Base-by-base conservation (phyloP, 345 rosid species). In the Citrus hindsii region DNA sequence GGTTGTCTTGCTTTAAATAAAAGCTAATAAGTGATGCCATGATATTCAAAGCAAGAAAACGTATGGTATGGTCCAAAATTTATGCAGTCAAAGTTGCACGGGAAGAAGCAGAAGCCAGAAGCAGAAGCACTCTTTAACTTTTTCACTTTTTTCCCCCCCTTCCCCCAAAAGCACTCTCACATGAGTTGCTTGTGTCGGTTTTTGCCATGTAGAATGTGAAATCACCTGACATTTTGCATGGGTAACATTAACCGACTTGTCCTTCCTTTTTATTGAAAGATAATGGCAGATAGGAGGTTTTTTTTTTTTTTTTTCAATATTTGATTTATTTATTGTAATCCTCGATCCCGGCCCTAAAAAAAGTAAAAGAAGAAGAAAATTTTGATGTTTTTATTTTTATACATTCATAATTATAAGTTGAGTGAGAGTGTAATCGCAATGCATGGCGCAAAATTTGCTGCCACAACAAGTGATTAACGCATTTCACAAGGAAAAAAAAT, bases 111-210 rank as follows among this genome's bases (percentile, higher is more conserved):
- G 60, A 35, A 69, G 73, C 28, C 27, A 22, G 28, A 21, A 27
- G 16, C 32, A 14, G 16, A 67, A 82, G 73, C 84, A 61, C 81
- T 9, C 75, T 35, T 35, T 0, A 67, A 2, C 70, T 19, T 24
- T 38, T 9, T 2, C n/a, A 53, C 58, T 6, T 53, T 53, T 51
- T 18, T 1, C 51, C 16, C 4, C n/a, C 1, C 4, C 1, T 13
- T 12, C 4, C 14, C 4, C 22, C 61, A 38, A 70, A 73, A 55
- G 46, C 76, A 56, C 73, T 67, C 56, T 55, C 83, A 77, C 83
- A 83, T 77, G 83, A 81, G 68, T 77, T 56, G 70, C 82, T 78
- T 75, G 85, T 63, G 79, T 71, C 55, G 77, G 76, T 58, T 77
- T 38, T 56, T 71, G 51, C 74, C 51, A 58, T 62, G 38, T 58